A percentile compares a stretch with the other conserved stretches of the same genome.
phyloP scores from a whole-genome alignment of 2,329 filamentous ascomycete species.

The Cytospora mali region DNA sequence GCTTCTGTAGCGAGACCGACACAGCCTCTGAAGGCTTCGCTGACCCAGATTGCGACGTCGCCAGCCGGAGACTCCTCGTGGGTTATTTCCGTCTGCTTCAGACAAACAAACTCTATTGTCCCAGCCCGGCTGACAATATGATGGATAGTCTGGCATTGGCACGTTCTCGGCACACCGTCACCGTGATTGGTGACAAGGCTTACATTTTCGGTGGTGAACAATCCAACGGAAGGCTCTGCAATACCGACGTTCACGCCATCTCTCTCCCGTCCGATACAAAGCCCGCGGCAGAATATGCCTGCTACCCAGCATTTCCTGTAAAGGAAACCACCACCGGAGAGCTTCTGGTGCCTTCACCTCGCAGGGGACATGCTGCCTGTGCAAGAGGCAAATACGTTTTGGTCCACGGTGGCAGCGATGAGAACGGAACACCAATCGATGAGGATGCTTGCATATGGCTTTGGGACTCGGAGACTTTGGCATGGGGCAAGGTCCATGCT shows the following conservation, averaged over 20 bases:
- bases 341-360: conserved; percentile 37
- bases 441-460: conserved; percentile 42
- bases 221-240: conserved; percentile 43
- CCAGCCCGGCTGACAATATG: neutral
- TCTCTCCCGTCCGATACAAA: conserved; percentile 48
- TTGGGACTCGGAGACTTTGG: conserved; percentile 41
- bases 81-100: conserved; percentile 7
- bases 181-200: conserved; percentile 54
- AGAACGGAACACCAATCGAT: conserved; percentile 34
- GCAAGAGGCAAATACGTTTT: conserved; percentile 38
- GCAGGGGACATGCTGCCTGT: conserved; percentile 42
- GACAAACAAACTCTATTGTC: neutral
- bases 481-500: conserved; percentile 40
- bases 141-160: conserved; percentile 44
- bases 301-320: conserved; percentile 37
- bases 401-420: conserved; percentile 42
- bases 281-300: conserved; percentile 40
- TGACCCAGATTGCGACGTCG: conserved; percentile 49
- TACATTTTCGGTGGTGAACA: conserved; percentile 58
- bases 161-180: conserved; percentile 54
- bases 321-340: conserved; percentile 35
- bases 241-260: conserved; percentile 54
- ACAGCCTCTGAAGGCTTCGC: conserved; percentile 52
- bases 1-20: conserved; percentile 54
- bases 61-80: conserved; percentile 37